Evolutionary conservation across 2,329 filamentous ascomycete genomes (phyloP).

Genomic region (Didymella lethalis): DNA sequence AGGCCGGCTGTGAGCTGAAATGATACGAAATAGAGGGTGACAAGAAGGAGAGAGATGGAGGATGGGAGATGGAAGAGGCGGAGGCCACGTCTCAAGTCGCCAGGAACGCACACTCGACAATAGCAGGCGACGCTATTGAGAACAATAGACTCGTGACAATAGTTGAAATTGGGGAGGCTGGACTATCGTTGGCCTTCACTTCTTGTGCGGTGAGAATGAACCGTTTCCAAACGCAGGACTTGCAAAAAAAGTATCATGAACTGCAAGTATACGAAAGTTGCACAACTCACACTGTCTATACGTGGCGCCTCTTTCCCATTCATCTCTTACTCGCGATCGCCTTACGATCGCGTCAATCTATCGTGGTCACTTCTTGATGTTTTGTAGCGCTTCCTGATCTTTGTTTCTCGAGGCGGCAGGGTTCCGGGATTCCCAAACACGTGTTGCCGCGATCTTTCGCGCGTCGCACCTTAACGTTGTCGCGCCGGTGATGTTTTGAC

Average conservation of each 20-base stretch:
- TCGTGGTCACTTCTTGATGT: constrained; percentile 16
- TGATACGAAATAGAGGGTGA: neutral
- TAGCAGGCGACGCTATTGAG: neutral
- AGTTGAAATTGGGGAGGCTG: neutral
- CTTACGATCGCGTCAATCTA: neutral
- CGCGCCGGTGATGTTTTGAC: neutral
- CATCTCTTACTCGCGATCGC: neutral
- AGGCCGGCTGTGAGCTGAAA: neutral
- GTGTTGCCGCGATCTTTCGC: constrained; percentile 32
- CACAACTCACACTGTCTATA: constrained; percentile 13
- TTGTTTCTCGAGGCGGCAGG: constrained; percentile 23
- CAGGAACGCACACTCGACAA: neutral
- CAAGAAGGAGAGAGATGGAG: neutral
- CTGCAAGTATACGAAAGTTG: neutral
- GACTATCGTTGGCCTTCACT: neutral
- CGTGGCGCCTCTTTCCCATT: neutral
- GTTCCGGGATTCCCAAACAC: constrained; percentile 34
- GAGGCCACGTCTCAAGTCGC: neutral
- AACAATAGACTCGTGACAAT: constrained; percentile 4
- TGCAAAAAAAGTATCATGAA: neutral
- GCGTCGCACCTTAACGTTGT: constrained; percentile 33
- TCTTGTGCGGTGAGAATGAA: constrained; percentile 7
- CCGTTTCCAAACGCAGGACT: neutral
- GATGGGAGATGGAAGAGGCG: neutral
- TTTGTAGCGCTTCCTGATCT: constrained; percentile 23